Conservation (phyloP, 2,329 filamentous ascomycete genomes). For the Tolypocladium pustulatum region DNA sequence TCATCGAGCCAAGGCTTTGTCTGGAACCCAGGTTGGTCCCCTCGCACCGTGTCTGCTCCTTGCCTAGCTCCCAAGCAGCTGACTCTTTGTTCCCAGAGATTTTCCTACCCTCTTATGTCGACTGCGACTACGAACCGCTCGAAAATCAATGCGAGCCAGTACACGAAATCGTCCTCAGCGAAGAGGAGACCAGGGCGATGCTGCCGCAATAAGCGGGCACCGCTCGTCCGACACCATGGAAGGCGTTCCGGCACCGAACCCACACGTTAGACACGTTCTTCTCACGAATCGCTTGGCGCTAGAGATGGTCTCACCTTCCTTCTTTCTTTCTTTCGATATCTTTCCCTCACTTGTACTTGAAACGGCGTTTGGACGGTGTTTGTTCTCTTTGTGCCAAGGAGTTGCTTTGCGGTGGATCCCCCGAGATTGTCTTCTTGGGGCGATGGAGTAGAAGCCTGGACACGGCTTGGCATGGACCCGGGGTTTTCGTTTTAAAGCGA, state of each 20-base stretch:
- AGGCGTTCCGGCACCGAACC: background rate
- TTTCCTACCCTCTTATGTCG: slow-evolving; percentile 69
- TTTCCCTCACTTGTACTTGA: background rate
- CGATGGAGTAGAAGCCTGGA: background rate
- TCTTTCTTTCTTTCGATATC: background rate
- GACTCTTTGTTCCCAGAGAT: slow-evolving; percentile 44
- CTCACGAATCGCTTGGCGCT: slow-evolving; percentile 4
- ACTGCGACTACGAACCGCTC: slow-evolving; percentile 64
- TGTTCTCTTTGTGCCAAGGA: background rate
- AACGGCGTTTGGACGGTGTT: background rate
- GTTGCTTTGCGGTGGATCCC: background rate
- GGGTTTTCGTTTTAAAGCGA: background rate
- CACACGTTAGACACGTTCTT: slow-evolving; percentile 2
- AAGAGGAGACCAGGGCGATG: slow-evolving; percentile 63
- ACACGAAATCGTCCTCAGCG: slow-evolving; percentile 65
- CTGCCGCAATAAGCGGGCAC: slow-evolving; percentile 45
- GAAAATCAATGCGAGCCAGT: slow-evolving; percentile 69
- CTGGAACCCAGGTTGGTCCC: slow-evolving; percentile 62
- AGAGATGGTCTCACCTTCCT: background rate
- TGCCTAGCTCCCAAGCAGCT: slow-evolving; percentile 2
- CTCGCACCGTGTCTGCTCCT: background rate
- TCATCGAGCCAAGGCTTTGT: slow-evolving; percentile 71
- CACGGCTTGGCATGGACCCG: background rate
- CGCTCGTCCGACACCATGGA: slow-evolving; percentile 2
- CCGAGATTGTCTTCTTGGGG: background rate